Conservation (phyloP, 2,329 filamentous ascomycete genomes). For the Monosporascus sp. region DNA sequence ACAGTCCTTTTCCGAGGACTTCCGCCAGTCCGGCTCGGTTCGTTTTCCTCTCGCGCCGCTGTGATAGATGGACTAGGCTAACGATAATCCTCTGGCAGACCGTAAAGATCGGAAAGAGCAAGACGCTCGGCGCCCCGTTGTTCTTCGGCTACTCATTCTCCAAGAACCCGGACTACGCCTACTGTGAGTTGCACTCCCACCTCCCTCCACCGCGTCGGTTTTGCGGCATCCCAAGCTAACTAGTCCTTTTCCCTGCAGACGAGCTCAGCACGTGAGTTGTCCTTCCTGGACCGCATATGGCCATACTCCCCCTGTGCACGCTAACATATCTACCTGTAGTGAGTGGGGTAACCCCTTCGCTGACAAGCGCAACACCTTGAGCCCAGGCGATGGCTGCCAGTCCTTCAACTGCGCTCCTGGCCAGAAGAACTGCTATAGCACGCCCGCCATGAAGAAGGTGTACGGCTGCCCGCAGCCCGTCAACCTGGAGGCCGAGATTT, state of each 20-base stretch:
- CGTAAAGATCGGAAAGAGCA: conserved; percentile 35
- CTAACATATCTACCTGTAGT: conserved; percentile 10
- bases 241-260: conserved; percentile 20
- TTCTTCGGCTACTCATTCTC: conserved; percentile 39
- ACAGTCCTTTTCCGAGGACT: conserved; percentile 30
- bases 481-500: conserved; percentile 28
- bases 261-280: conserved; percentile 32
- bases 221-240: not conserved
- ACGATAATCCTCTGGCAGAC: conserved; percentile 24
- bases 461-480: conserved; percentile 36
- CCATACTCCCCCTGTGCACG: not conserved
- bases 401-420: conserved; percentile 32
- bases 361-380: conserved; percentile 29
- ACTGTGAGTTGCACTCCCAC: conserved; percentile 28
- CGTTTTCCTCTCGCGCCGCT: conserved; percentile 8
- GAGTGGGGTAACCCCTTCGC: conserved; percentile 37
- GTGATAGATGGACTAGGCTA: conserved; percentile 2
- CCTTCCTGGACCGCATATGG: not conserved
- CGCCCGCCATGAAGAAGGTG: conserved; percentile 31
- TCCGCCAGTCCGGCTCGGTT: conserved; percentile 31
- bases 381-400: conserved; percentile 31
- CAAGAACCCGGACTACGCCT: conserved; percentile 30
- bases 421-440: conserved; percentile 35
- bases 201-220: not conserved
- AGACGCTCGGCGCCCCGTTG: conserved; percentile 30